Evolutionary conservation across 1,284 basidiomycete genomes (phyloP), one percentile per base, ranked within the genome.

Genomic region (Trametes hirsuta): DNA sequence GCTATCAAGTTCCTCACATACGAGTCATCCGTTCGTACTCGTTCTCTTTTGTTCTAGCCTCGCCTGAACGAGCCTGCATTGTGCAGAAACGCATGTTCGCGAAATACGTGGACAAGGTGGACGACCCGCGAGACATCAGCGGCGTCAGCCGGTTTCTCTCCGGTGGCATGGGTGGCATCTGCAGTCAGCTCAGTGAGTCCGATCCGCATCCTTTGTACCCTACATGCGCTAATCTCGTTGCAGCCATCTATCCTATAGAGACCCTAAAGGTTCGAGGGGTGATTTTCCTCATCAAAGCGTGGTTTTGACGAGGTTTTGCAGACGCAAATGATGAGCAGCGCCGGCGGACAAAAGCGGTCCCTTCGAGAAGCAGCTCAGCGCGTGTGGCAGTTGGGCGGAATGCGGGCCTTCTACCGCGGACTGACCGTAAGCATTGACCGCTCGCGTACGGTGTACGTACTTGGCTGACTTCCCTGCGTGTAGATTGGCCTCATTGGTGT

Each of bases 1-100:
- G 97, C 97, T 18, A 98, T 99, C 84, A 99, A 98, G 77, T 99
- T 99, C 78, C 88, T 97, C 68, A 78, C 92, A 6, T 99, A 98
- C 75, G 97, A 99, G 77, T 93, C 93, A 63, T 88, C 93, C 55
- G 92, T 94, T 68, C 75, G 86, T 85, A 10, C 41, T 53, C 53
- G 58, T 66, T 34, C 51, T 37, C 34, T n/a, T n/a, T 58, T 60
- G 62, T 40, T 44, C 22, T 10, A 2, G 21, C 46, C 11, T 25
- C n/a, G 41, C 30, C 25, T 36, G 47, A 45, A 68, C 47, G 57
- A 37, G 21, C 37, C 42, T 55, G 54, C 59, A 66, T 9, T 12
- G 24, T 55, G 53, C 69, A 95, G 85, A 99, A 99, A 89, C 90
- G 91, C 10, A 84, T 94, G 61, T 96, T 99, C 74, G 97, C 97